phyloP scores from a whole-genome alignment of 179 eudicot species.

The Beta corolliflora region DNA sequence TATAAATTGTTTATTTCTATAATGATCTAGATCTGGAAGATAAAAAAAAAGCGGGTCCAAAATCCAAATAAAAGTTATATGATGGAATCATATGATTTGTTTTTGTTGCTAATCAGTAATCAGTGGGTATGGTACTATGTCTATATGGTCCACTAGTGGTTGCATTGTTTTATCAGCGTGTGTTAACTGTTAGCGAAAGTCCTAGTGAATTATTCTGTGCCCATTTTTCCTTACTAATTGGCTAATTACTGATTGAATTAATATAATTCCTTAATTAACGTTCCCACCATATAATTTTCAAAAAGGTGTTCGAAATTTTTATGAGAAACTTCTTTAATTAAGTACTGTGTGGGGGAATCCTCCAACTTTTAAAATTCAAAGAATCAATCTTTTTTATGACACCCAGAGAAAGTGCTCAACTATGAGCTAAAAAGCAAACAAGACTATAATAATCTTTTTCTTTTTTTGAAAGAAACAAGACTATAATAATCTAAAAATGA shows the following conservation, averaged over 20 bases:
- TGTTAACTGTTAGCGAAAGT: constrained; percentile 12
- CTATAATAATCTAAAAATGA: constrained; percentile 15
- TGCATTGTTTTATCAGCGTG: constrained; percentile 29
- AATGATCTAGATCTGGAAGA: constrained; percentile 23
- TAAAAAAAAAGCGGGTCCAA: constrained; percentile 13
- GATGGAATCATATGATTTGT: constrained; percentile 2
- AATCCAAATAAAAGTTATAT: not conserved
- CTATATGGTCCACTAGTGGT: constrained; percentile 37
- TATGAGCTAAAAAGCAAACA: constrained; percentile 1
- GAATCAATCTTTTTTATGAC: constrained; percentile 31
- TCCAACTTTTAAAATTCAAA: constrained; percentile 3
- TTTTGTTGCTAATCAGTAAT: constrained; percentile 12
- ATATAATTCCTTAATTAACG: not conserved
- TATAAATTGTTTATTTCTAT: constrained; percentile 15
- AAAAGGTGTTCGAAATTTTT: not conserved
- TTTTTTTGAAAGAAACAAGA: too few relatives aligned
- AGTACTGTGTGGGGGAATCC: not conserved
- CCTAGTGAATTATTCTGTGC: not conserved
- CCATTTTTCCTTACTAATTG: not conserved
- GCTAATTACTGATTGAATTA: not conserved
- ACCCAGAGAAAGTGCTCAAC: constrained; percentile 19
- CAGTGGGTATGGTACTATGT: constrained; percentile 24
- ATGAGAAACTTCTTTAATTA: not conserved
- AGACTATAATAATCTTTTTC: too few relatives aligned
- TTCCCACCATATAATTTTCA: not conserved